Evolutionary conservation across 352 stramenopile genomes (phyloP).

Genomic region (Phytopythium boreale): DNA sequence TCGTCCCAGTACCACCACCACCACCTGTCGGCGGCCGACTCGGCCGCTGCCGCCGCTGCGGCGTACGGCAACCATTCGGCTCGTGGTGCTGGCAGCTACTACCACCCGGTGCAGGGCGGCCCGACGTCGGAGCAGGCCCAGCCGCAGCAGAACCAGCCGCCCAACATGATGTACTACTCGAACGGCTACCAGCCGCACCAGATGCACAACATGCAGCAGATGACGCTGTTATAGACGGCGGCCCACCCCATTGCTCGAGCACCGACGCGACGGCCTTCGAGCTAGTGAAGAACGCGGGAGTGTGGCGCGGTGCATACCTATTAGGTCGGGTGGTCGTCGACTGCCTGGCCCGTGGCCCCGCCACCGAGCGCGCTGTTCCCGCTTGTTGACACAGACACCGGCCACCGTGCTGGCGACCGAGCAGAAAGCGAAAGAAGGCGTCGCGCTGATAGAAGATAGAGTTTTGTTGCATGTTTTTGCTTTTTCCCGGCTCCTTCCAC

Average conservation of each 20-base stretch:
- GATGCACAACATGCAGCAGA: conserved; percentile 74
- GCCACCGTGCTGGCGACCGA: not conserved
- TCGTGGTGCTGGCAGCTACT: conserved; percentile 36
- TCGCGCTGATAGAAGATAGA: conserved; percentile 10
- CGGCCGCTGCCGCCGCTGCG: conserved; percentile 19
- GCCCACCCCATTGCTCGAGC: not conserved
- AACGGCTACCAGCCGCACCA: conserved; percentile 56
- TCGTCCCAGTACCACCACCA: conserved; percentile 73
- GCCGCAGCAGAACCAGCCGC: conserved; percentile 17
- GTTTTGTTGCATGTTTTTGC: conserved; percentile 5
- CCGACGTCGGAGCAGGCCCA: conserved; percentile 24
- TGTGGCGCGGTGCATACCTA: not conserved
- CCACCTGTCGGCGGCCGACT: conserved; percentile 60
- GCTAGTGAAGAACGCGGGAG: not conserved
- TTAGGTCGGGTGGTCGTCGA: not conserved
- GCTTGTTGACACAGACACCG: not conserved
- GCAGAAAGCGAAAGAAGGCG: not conserved
- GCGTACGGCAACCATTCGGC: conserved; percentile 42
- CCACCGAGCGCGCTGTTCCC: not conserved
- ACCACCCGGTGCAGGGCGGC: conserved; percentile 43
- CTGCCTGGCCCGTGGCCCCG: not conserved
- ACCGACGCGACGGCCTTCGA: not conserved
- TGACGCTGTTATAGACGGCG: conserved; percentile 69
- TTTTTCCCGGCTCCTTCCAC: not conserved
- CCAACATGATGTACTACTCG: conserved; percentile 77